Percentiles rank a stretch among this genome's conserved stretches.
Conservation (phyloP, 768 basidiomycete genomes). For the Leucosporidium yakuticum region DNA sequence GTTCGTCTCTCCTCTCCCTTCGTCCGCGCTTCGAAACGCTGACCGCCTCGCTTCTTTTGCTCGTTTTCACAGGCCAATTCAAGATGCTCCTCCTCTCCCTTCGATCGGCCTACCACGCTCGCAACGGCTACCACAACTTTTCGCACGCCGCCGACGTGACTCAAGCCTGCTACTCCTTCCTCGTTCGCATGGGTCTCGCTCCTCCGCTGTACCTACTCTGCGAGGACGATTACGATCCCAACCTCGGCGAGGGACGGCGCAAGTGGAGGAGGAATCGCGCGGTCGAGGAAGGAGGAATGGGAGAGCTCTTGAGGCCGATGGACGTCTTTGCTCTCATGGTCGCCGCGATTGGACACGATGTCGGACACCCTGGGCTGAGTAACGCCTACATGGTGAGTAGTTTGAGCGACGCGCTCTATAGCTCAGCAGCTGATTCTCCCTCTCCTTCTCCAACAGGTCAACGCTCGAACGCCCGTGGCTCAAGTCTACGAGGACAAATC, state of each 20-base stretch:
- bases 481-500: slow-evolving; percentile 82
- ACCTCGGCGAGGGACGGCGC: slow-evolving; percentile 21
- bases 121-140: slow-evolving; percentile 96
- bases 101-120: slow-evolving; percentile 80
- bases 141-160: slow-evolving; percentile 94
- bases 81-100: slow-evolving; percentile 74
- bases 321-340: slow-evolving; percentile 81
- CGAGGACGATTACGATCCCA: slow-evolving; percentile 42
- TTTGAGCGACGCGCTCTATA: not conserved
- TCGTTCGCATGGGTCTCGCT: slow-evolving; percentile 69
- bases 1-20: slow-evolving; percentile 45
- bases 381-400: slow-evolving; percentile 83
- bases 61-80: slow-evolving; percentile 57
- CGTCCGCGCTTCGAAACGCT: not conserved
- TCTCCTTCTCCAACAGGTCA: slow-evolving; percentile 57
- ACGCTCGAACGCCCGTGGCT: slow-evolving; percentile 82
- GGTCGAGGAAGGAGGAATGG: slow-evolving; percentile 32
- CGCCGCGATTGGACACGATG: slow-evolving; percentile 95
- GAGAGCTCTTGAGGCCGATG: slow-evolving; percentile 49
- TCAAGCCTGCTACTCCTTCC: slow-evolving; percentile 82
- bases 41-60: slow-evolving; percentile 7
- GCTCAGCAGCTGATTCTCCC: not conserved
- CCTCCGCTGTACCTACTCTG: slow-evolving; percentile 68
- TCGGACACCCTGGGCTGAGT: slow-evolving; percentile 89
- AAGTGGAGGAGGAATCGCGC: slow-evolving; percentile 38